Conservation (phyloP, 805 yeast genomes). For the Saturnispora ahearnii region DNA sequence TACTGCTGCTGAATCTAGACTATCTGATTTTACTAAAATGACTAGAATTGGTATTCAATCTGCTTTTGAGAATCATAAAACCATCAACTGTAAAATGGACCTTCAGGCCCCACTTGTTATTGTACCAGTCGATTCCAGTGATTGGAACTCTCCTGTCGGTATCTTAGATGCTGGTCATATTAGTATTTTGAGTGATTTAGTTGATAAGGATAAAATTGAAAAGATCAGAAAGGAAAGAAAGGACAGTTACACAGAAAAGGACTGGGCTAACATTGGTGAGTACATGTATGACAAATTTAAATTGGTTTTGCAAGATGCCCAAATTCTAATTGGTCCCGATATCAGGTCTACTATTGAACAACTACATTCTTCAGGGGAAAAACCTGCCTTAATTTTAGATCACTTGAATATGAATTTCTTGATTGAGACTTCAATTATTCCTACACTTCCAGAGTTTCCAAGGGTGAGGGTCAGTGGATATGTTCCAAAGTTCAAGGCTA, state of each 20-base stretch:
- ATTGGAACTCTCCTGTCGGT: constrained; percentile 80
- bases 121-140: constrained; percentile 71
- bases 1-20: constrained; percentile 91
- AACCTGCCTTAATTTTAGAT: constrained; percentile 60
- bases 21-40: constrained; percentile 82
- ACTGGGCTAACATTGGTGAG: constrained; percentile 66
- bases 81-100: constrained; percentile 76
- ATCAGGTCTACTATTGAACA: constrained; percentile 71
- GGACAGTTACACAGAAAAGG: constrained; percentile 47
- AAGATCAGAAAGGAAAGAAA: constrained; percentile 56
- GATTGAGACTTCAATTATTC: constrained; percentile 77
- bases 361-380: constrained; percentile 39
- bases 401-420: constrained; percentile 64
- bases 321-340: constrained; percentile 76
- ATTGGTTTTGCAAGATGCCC: constrained; percentile 73
- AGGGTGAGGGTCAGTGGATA: constrained; percentile 65
- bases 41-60: constrained; percentile 89
- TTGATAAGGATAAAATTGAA: constrained; percentile 56
- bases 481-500: constrained; percentile 61
- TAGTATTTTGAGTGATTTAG: constrained; percentile 71
- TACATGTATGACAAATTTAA: constrained; percentile 87
- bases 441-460: constrained; percentile 68
- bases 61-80: constrained; percentile 90
- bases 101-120: constrained; percentile 89
- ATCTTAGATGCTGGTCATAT: constrained; percentile 95